Evolutionary conservation across 2,329 filamentous ascomycete species (phyloP), one percentile per base, ranked within the genome.

Genomic region (Claviceps sp.): DNA sequence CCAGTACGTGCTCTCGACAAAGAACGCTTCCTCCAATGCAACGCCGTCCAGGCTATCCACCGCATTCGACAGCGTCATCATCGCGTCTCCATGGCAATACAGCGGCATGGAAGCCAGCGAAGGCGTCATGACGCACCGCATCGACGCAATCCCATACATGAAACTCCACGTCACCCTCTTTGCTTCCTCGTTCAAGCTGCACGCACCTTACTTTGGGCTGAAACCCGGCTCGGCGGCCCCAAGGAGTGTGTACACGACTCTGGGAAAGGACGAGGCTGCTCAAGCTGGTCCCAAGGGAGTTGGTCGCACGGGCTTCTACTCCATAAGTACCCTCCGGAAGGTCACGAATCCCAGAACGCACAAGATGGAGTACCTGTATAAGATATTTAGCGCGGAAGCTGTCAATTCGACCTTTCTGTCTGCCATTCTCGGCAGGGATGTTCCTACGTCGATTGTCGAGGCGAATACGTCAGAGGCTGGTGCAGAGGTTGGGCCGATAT

Each of bases 151-250:
- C n/a, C 86, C 88, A 0, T 98, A 96, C 64, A 86, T 88, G 2
- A 78, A 79, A 47, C 76, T 97, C 0, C 85, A 97, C 61, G 91
- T 96, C 50, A 97, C 91, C 0, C 78, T 97, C 1, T 91, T 98
- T 61, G 76, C 90, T 0, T 87, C 88, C 0, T 82, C 87, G 0
- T 79, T 82, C 58, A 75, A 70, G n/a, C 76, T 95, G n/a, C 82
- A 79, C 20, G 77, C 85, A 0, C 65, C 65, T 2, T 89, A 82
- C 63, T 97, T 97, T 72, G 79, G 80, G 52, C 73, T 94, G 1
- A 61, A 72, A 2, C 64, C 75, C 0, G 74, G 68, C n/a, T 68
- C 71, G 34, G 64, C 71, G 16, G 79, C 85, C 0, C 93, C 93
- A 0, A 80, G 80, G 53, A 81, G 79, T 20, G 78, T 98, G 46